Base-by-base conservation (phyloP, 192 early-diverging fungal genomes). In the Coemansia sp. region DNA sequence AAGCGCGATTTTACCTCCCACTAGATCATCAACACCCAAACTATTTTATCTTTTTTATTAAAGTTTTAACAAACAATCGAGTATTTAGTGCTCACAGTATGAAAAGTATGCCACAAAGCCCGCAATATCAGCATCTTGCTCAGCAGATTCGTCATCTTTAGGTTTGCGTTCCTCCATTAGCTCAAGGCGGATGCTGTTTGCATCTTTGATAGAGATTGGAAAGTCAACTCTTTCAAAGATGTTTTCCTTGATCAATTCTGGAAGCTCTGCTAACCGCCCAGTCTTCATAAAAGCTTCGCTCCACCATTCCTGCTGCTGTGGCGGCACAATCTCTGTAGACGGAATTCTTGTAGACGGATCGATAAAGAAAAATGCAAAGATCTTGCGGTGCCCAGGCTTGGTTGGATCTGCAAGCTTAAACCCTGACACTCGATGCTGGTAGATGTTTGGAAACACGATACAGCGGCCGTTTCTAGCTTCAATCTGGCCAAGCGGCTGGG, bases 351-450 rank as follows among this genome's bases (percentile, higher is more conserved):
- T 57, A 0, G 73, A 50, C 0, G 90, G 90, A 44, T 92, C 72
- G 1, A 92, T 80, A 38, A 91, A 73, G 74, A 90, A 89, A 48
- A 91, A 89, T 8, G 67, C 73, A 4, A 92, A 54, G 39, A 90
- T 87, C 62, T 86, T 85, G 64, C 86, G 81, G 41, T 81, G 73
- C 0, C 90, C 90, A 0, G 82, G 80, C 38, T 82, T 82, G 25
- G 81, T 79, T 27, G 65, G 69, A 46, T 90, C 86, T 7, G 49
- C 63, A 21, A 91, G 76, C 50, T 67, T 57, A 59, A 92, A 89
- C 0, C 80, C 73, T 8, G 78, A 73, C 2, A 89, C 83, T 19
- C 76, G 57, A 67, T 92, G 89, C 73, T 90, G 90, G 52, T 81
- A 82, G 17, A 70, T 58, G 71, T 92, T 92, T 8, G 88, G 86